A percentile compares a stretch with the other conserved stretches of the same genome.
phyloP scores from a whole-genome alignment of 2,329 filamentous ascomycete genomes.

The Colletotrichum scovillei region DNA sequence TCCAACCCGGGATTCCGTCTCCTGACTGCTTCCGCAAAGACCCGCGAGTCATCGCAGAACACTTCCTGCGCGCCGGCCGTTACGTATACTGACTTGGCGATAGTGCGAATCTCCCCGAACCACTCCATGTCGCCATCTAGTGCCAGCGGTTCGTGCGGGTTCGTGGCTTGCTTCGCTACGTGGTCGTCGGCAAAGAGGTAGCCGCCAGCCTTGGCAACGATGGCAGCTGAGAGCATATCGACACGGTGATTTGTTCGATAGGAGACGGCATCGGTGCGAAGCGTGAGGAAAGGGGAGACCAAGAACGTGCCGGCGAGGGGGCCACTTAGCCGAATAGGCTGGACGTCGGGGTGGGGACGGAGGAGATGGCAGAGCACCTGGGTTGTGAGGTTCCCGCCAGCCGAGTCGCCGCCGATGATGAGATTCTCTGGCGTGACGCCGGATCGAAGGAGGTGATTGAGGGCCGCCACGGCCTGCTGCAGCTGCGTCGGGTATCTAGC shows the following conservation, averaged over 20 bases:
- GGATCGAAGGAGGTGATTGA: not conserved
- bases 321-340: not conserved
- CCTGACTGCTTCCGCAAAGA: not conserved
- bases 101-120: not conserved
- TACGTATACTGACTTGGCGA: not conserved
- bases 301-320: not conserved
- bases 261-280: not conserved
- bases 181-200: not conserved
- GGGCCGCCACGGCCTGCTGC: constrained; percentile 40
- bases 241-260: not conserved
- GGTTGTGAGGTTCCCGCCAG: not conserved
- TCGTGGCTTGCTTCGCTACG: not conserved
- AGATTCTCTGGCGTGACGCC: not conserved
- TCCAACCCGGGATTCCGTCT: not conserved
- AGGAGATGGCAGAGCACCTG: not conserved
- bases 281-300: not conserved
- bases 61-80: not conserved
- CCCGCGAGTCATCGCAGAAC: not conserved
- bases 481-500: constrained; percentile 47
- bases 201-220: not conserved
- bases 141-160: not conserved
- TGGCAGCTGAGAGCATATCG: not conserved
- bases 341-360: not conserved
- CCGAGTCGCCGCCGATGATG: not conserved
- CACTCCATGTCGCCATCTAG: not conserved